Conservation (phyloP, 179 eudicot species). For the Vitellaria paradoxa region DNA sequence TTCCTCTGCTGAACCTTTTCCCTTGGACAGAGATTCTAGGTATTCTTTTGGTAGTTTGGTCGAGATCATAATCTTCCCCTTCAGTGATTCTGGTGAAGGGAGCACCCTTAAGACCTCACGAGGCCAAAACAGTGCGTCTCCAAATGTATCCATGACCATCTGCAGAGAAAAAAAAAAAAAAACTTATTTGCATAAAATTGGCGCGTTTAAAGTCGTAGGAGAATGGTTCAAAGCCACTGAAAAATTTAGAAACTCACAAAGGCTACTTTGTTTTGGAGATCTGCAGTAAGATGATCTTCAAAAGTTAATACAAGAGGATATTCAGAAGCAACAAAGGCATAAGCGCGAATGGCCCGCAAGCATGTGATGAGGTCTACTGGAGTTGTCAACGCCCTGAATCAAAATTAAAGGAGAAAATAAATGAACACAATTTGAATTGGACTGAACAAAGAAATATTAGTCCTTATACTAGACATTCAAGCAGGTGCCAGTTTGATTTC, state of each 20-base stretch:
- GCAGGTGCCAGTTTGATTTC: neutral
- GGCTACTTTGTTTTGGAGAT: slow-evolving; percentile 68
- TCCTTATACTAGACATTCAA: neutral
- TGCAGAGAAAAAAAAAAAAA: slow-evolving; percentile 18
- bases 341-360: slow-evolving; percentile 66
- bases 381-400: slow-evolving; percentile 79
- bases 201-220: neutral
- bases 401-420: neutral
- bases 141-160: slow-evolving; percentile 88
- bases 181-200: slow-evolving; percentile 1
- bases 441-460: neutral
- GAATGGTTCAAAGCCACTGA: neutral
- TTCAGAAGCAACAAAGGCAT: slow-evolving; percentile 77
- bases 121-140: slow-evolving; percentile 60
- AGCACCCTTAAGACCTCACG: slow-evolving; percentile 59
- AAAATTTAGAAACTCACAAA: slow-evolving; percentile 35
- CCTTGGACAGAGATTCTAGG: slow-evolving; percentile 32
- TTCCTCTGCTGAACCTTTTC: slow-evolving; percentile 46
- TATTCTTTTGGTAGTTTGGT: slow-evolving; percentile 94
- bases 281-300: slow-evolving; percentile 66
- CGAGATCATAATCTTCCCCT: slow-evolving; percentile 66
- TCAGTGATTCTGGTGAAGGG: slow-evolving; percentile 79
- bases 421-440: neutral
- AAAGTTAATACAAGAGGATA: slow-evolving; percentile 78
- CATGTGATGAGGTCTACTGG: slow-evolving; percentile 80